These are phyloP conservation scores for Pseudocercospora vitis DNA, from an alignment of 2,329 filamentous ascomycete species.

Conservation along the genomic window DNA sequence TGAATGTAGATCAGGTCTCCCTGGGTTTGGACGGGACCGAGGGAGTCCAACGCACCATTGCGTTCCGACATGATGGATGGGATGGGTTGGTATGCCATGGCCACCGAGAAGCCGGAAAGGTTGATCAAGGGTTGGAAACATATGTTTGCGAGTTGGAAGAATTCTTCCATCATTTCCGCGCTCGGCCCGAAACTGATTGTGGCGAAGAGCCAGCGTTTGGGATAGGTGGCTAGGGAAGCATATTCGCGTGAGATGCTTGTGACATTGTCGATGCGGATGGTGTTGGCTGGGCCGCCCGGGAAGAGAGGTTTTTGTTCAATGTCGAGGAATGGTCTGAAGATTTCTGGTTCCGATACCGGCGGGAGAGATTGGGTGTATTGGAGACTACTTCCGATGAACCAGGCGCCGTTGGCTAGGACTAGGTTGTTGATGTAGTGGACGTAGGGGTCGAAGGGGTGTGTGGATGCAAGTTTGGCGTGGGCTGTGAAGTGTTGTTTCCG, in stretches of 20 bases:
- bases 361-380: constrained; percentile 31
- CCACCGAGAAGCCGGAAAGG: constrained; percentile 24
- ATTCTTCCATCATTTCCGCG: constrained; percentile 27
- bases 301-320: constrained; percentile 20
- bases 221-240: constrained; percentile 19
- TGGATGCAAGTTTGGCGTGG: constrained; percentile 9
- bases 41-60: constrained; percentile 18
- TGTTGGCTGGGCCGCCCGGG: constrained; percentile 24
- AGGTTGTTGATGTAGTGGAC: constrained; percentile 27
- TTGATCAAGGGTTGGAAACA: constrained; percentile 18
- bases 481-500: constrained; percentile 20
- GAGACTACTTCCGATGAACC: constrained; percentile 31
- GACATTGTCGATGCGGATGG: constrained; percentile 26
- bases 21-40: constrained; percentile 25
- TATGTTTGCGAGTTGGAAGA: constrained; percentile 25
- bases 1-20: constrained; percentile 25
- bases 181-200: constrained; percentile 24
- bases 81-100: constrained; percentile 26
- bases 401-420: constrained; percentile 22
- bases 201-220: constrained; percentile 27
- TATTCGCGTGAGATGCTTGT: constrained; percentile 25
- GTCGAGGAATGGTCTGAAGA: constrained; percentile 22
- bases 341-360: constrained; percentile 17
- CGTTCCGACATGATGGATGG: constrained; percentile 24
- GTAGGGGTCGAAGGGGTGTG: constrained; percentile 25